Evolutionary conservation across 345 rosid species (phyloP).

Genomic region (Kandelia obovata): DNA sequence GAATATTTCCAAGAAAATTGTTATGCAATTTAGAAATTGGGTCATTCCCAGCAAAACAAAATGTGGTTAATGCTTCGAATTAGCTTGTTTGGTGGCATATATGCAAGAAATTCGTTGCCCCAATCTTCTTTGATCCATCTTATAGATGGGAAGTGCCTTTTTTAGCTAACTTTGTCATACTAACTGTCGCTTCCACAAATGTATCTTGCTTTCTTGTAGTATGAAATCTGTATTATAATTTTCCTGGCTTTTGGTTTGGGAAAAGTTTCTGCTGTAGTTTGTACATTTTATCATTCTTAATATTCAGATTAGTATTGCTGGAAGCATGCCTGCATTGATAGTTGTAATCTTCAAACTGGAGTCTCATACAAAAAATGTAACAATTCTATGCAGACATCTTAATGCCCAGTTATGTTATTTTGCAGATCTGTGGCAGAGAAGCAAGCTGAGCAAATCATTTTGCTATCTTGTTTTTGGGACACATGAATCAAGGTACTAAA

Average conservation of each 20-base stretch:
- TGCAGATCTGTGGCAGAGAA: slow-evolving; percentile 20
- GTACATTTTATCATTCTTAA: background rate
- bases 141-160: background rate
- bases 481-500: slow-evolving; percentile 32
- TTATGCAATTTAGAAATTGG: background rate
- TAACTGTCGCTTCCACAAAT: background rate
- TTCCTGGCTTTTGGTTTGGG: too few relatives aligned
- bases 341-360: background rate
- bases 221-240: too few relatives aligned
- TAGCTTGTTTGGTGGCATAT: background rate
- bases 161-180: background rate
- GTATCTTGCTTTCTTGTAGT: background rate
- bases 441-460: slow-evolving; percentile 9
- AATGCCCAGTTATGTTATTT: slow-evolving; percentile 5
- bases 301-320: background rate
- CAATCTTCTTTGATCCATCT: background rate
- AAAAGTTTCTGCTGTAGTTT: too few relatives aligned
- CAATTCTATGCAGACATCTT: background rate
- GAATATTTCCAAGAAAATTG: too few relatives aligned
- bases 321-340: background rate
- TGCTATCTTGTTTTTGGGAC: slow-evolving; percentile 9
- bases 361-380: background rate
- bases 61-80: background rate
- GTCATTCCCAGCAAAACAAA: slow-evolving; percentile 3
- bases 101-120: background rate